A percentile compares a stretch with the other conserved stretches of the same genome.
phyloP scores from a whole-genome alignment of 2,329 filamentous ascomycete species.

The Ascochyta lentis region DNA sequence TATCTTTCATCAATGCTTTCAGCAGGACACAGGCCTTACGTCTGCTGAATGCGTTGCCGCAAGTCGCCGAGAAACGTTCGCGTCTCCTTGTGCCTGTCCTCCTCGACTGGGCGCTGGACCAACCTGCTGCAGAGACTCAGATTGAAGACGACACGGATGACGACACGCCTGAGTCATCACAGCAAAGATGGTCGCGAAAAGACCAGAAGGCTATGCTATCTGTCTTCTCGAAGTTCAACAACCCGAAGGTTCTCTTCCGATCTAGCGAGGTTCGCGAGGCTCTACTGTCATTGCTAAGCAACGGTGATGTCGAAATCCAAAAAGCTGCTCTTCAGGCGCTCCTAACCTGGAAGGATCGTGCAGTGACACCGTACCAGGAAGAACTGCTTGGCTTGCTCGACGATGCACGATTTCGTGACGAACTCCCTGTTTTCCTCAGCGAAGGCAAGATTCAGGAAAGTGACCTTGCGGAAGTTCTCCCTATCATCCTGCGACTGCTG shows the following conservation, averaged over 20 bases:
- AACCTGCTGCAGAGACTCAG: slow-evolving; percentile 16
- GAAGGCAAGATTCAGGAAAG: slow-evolving; percentile 72
- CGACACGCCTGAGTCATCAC: slow-evolving; percentile 10
- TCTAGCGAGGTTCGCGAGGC: slow-evolving; percentile 77
- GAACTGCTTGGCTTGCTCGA: slow-evolving; percentile 87
- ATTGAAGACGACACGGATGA: slow-evolving; percentile 23
- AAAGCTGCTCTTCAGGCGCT: slow-evolving; percentile 83
- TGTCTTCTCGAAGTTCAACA: slow-evolving; percentile 83
- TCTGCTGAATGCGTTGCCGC: slow-evolving; percentile 75
- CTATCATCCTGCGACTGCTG: slow-evolving; percentile 82
- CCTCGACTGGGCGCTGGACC: slow-evolving; percentile 70
- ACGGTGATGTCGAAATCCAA: slow-evolving; percentile 90
- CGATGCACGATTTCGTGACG: slow-evolving; percentile 89
- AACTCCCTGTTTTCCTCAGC: slow-evolving; percentile 84
- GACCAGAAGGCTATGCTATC: slow-evolving; percentile 85
- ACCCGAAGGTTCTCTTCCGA: slow-evolving; percentile 83
- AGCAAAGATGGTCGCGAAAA: slow-evolving; percentile 68
- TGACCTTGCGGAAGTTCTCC: slow-evolving; percentile 78
- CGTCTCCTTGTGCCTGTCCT: slow-evolving; percentile 85
- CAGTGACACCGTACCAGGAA: slow-evolving; percentile 79
- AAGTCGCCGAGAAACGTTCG: slow-evolving; percentile 83
- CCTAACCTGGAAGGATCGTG: slow-evolving; percentile 84
- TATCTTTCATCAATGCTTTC: slow-evolving; percentile 59
- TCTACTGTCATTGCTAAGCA: slow-evolving; percentile 76
- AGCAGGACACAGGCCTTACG: slow-evolving; percentile 80